Evolutionary conservation across 176 grass and related monocot genomes (phyloP).

Genomic region (Secale cereale): DNA sequence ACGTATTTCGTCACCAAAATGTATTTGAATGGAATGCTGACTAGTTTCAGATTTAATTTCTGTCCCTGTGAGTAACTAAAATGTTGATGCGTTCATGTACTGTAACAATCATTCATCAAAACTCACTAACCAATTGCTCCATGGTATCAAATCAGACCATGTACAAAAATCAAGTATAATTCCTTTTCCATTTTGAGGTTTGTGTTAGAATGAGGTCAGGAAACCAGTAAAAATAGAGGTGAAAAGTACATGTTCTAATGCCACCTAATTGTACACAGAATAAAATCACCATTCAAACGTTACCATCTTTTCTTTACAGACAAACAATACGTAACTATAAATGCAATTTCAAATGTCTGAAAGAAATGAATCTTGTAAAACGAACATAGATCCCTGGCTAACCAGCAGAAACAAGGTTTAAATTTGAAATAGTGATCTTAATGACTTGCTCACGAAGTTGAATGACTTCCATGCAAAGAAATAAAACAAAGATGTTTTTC

Average conservation of each 20-base stretch:
- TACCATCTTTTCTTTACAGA: background rate
- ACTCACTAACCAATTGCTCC: background rate
- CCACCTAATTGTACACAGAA: background rate
- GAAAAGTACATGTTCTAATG: background rate
- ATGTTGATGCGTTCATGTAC: too few relatives aligned
- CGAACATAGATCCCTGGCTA: background rate
- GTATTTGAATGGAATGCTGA: too few relatives aligned
- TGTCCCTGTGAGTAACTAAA: too few relatives aligned
- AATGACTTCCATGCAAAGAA: background rate
- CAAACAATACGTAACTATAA: background rate
- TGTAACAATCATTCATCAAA: background rate
- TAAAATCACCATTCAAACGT: background rate
- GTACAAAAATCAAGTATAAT: background rate
- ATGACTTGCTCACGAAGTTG: background rate
- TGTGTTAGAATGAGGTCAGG: background rate
- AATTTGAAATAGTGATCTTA: background rate
- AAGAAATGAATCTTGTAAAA: background rate
- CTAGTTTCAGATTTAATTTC: too few relatives aligned
- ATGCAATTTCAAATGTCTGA: background rate
- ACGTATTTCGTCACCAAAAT: too few relatives aligned
- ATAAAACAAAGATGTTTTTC: background rate
- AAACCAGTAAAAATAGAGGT: background rate
- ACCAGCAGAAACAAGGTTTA: background rate
- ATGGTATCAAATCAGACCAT: background rate
- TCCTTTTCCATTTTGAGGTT: background rate